Percentiles rank a stretch among this genome's conserved stretches.
Conservation (phyloP, 2,329 filamentous ascomycete genomes). For the Alternaria longipes region DNA sequence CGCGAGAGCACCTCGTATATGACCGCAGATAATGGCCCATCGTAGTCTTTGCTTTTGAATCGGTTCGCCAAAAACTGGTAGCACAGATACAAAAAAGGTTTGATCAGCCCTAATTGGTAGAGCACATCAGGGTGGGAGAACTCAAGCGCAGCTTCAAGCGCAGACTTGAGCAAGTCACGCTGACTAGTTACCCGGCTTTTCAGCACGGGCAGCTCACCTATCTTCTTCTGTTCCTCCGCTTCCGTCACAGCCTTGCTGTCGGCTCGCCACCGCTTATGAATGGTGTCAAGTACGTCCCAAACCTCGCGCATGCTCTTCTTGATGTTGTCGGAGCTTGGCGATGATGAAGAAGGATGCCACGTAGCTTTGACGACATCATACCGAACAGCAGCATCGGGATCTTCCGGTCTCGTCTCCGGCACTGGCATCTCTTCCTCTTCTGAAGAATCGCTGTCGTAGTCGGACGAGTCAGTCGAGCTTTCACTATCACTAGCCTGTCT, state of each 20-base stretch:
- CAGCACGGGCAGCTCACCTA: constrained; percentile 62
- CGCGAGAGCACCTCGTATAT: constrained; percentile 66
- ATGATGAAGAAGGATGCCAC: constrained; percentile 65
- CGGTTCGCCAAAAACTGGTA: constrained; percentile 61
- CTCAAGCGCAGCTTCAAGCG: constrained; percentile 56
- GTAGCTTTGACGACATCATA: constrained; percentile 70
- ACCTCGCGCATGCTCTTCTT: constrained; percentile 64
- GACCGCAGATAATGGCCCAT: constrained; percentile 53
- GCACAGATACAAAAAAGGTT: constrained; percentile 56
- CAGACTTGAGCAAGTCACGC: constrained; percentile 65
- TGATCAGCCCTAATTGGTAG: constrained; percentile 50
- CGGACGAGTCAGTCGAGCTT: constrained; percentile 57
- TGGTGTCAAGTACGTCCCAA: constrained; percentile 67
- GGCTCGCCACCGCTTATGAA: constrained; percentile 69
- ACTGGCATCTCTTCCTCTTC: constrained; percentile 65
- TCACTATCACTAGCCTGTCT: constrained; percentile 55
- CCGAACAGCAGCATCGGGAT: constrained; percentile 61
- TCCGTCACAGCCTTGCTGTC: constrained; percentile 65
- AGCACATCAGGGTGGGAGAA: constrained; percentile 59
- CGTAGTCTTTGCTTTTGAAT: constrained; percentile 56
- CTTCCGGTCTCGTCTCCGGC: constrained; percentile 61
- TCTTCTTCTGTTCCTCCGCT: constrained; percentile 66
- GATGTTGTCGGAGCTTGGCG: constrained; percentile 61
- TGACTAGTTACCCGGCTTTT: constrained; percentile 67
- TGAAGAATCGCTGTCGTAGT: constrained; percentile 62